These are phyloP conservation scores for Strobilomyces dryophilus DNA, from an alignment of 768 basidiomycete species.

Conservation along the genomic window DNA sequence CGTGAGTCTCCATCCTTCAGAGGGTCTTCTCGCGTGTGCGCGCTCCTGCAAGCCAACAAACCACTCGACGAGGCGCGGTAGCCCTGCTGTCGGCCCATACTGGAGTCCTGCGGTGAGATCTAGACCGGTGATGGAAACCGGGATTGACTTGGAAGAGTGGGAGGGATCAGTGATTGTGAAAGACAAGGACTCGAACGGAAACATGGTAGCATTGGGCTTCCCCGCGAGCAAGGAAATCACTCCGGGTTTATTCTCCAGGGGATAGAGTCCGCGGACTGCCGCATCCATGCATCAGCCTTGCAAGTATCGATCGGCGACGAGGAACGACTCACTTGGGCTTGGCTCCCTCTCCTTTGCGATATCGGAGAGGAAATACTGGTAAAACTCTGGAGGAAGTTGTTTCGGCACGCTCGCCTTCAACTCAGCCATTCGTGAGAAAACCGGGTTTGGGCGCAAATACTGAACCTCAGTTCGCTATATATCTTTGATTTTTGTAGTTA, in stretches of 20 bases:
- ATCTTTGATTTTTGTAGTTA: background rate
- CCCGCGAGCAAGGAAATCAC: slow-evolving; percentile 83
- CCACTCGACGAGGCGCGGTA: slow-evolving; percentile 64
- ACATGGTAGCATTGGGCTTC: slow-evolving; percentile 86
- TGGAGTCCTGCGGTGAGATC: slow-evolving; percentile 72
- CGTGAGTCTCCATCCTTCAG: slow-evolving; percentile 70
- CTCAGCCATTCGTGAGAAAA: background rate
- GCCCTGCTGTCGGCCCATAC: slow-evolving; percentile 70
- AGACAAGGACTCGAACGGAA: slow-evolving; percentile 82
- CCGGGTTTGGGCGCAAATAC: background rate
- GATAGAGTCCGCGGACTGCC: slow-evolving; percentile 66
- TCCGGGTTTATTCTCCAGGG: slow-evolving; percentile 74
- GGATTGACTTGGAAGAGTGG: slow-evolving; percentile 40
- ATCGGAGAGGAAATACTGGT: slow-evolving; percentile 57
- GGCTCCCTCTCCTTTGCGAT: slow-evolving; percentile 58
- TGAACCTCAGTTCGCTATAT: background rate
- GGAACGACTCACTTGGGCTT: slow-evolving; percentile 50
- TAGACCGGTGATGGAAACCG: slow-evolving; percentile 49
- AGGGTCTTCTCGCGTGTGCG: slow-evolving; percentile 57
- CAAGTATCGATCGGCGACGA: background rate
- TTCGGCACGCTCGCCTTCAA: slow-evolving; percentile 1
- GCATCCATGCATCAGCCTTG: background rate
- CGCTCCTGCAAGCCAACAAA: slow-evolving; percentile 64
- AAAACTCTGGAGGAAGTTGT: slow-evolving; percentile 49
- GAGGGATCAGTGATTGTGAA: slow-evolving; percentile 54